Evolutionary conservation across 371 early-diverging fungal genomes (phyloP).

Genomic region (Rhizopus stolonifer): DNA sequence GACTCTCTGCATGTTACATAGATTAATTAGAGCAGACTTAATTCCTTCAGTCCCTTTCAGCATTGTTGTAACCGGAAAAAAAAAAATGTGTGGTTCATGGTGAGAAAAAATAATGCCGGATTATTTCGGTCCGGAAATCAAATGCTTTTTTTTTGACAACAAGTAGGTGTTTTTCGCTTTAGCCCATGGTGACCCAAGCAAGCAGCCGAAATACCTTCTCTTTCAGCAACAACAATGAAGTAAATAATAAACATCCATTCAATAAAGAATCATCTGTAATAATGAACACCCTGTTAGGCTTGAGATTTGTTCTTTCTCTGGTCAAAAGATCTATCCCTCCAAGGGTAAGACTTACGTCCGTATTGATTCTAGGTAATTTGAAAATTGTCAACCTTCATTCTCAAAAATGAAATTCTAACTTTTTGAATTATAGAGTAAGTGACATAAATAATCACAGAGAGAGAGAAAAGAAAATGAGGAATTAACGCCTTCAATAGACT

Average conservation of each 20-base stretch:
- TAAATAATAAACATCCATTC: constrained; percentile 16
- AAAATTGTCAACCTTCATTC: too few relatives aligned
- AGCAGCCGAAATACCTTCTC: constrained; percentile 19
- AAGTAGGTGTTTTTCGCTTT: background rate
- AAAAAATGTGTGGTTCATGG: too few relatives aligned
- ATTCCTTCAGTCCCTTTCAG: too few relatives aligned
- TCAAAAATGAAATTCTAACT: background rate
- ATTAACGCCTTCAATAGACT: constrained; percentile 52
- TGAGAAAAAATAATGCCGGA: too few relatives aligned
- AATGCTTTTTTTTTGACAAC: background rate
- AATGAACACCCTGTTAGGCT: too few relatives aligned
- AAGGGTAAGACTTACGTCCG: constrained; percentile 94
- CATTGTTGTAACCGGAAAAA: too few relatives aligned
- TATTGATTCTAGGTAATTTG: constrained; percentile 73
- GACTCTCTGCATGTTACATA: too few relatives aligned
- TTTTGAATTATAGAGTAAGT: constrained; percentile 17
- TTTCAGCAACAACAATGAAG: constrained; percentile 39
- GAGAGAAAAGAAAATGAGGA: background rate
- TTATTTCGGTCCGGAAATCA: too few relatives aligned
- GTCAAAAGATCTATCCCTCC: constrained; percentile 98
- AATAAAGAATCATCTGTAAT: background rate
- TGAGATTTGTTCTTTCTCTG: constrained; percentile 94
- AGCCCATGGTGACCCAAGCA: background rate
- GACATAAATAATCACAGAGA: background rate
- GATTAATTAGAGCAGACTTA: too few relatives aligned